A percentile compares a stretch with the other conserved stretches of the same genome.
Evolutionary conservation across 495 filamentous ascomycete genomes (phyloP).

Genomic region (Xylaria grammica): DNA sequence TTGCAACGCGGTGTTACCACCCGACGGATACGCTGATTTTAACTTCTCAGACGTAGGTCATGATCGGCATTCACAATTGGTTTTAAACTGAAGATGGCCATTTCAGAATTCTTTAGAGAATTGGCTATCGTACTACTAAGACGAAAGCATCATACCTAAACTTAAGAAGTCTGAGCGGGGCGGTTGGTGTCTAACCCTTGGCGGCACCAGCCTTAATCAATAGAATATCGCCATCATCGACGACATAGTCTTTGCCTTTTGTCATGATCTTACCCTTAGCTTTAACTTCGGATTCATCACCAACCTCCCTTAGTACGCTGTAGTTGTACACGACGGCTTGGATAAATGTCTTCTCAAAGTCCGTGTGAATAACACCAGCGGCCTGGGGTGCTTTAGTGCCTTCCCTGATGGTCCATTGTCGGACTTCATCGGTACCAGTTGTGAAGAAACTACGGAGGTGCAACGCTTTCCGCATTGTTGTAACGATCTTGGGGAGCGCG

Average conservation of each 20-base stretch:
- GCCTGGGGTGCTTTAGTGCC: slow-evolving; percentile 96
- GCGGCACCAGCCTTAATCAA: slow-evolving; percentile 96
- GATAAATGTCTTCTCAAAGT: slow-evolving; percentile 99
- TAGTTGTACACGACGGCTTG: slow-evolving; percentile 94
- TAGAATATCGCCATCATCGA: slow-evolving; percentile 76
- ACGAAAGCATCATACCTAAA: slow-evolving; percentile 13
- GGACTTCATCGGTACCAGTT: slow-evolving; percentile 92
- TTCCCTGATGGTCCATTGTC: slow-evolving; percentile 97
- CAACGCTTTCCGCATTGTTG: slow-evolving; percentile 91
- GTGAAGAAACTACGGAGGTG: slow-evolving; percentile 97
- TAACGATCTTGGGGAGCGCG: slow-evolving; percentile 88
- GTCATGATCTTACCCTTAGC: slow-evolving; percentile 96
- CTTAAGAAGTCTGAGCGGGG: slow-evolving; percentile 5
- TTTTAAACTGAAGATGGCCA: neutral
- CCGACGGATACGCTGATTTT: neutral
- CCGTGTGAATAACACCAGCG: slow-evolving; percentile 96
- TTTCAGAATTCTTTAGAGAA: slow-evolving; percentile 20
- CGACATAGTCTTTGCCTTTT: slow-evolving; percentile 97
- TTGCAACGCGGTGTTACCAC: neutral
- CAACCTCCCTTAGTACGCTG: slow-evolving; percentile 75
- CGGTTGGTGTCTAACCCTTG: slow-evolving; percentile 60
- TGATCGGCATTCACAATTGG: neutral
- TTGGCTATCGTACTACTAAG: slow-evolving; percentile 16
- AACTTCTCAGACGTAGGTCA: neutral
- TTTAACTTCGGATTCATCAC: slow-evolving; percentile 87